These are phyloP conservation scores for Trametes pubescens DNA, from an alignment of 1,284 basidiomycete species.

Conservation along the genomic window DNA sequence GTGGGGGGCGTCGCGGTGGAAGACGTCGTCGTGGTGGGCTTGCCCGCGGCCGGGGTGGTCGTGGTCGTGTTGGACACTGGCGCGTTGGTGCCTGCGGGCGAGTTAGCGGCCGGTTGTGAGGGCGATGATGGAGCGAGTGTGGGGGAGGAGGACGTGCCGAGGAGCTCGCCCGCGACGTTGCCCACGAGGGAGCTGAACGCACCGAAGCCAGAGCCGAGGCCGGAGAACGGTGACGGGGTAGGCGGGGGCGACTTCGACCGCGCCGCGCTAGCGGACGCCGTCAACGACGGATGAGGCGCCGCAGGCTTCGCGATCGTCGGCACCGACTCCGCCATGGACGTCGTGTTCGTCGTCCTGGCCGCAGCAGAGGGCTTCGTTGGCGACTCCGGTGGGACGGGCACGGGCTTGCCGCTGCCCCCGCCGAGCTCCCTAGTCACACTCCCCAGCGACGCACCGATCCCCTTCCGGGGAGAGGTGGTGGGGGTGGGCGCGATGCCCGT, in stretches of 20 bases:
- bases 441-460: conserved; percentile 3
- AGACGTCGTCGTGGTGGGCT: conserved; percentile 17
- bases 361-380: conserved; percentile 20
- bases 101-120: conserved; percentile 15
- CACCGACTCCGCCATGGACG: conserved; percentile 12
- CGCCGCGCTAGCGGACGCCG: conserved; percentile 14
- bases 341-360: conserved; percentile 6
- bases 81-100: conserved; percentile 17
- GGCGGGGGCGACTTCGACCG: conserved; percentile 7
- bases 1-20: conserved; percentile 24
- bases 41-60: conserved; percentile 2
- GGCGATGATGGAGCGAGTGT: conserved; percentile 24
- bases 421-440: conserved; percentile 9
- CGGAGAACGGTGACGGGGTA: conserved; percentile 23
- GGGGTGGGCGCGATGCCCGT: conserved; percentile 26
- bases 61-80: conserved; percentile 14
- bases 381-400: conserved; percentile 18
- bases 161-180: conserved; percentile 27
- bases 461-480: conserved; percentile 24
- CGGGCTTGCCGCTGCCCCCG: conserved; percentile 1
- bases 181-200: conserved; percentile 27
- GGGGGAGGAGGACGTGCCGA: conserved; percentile 27
- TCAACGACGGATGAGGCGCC: conserved; percentile 18
- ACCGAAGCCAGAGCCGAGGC: conserved; percentile 15
- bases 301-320: conserved; percentile 25